Evolutionary conservation across 73 alveolate genomes (phyloP).

Genomic region (Breviolum minutum): DNA sequence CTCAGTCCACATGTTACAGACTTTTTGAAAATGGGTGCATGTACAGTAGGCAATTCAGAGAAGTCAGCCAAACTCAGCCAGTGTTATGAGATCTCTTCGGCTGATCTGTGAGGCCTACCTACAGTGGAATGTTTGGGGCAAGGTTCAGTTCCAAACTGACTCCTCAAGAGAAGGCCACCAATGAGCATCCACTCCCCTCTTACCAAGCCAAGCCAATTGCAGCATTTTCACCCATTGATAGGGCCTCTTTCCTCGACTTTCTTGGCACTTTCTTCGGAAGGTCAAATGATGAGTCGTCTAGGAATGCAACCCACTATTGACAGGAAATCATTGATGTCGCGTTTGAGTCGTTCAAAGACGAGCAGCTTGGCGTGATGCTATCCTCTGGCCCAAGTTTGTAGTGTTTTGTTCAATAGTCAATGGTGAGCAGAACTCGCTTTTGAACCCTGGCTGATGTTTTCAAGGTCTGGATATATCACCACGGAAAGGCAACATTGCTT

Average conservation of each 20-base stretch:
- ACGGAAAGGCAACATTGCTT: slow-evolving; percentile 43
- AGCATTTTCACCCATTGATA: neutral
- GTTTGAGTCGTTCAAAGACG: slow-evolving; percentile 81
- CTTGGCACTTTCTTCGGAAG: neutral
- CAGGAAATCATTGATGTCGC: slow-evolving; percentile 89
- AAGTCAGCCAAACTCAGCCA: no score
- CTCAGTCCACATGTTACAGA: no score
- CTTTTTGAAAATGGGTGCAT: no score
- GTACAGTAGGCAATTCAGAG: no score
- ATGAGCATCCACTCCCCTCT: neutral
- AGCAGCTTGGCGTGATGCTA: slow-evolving; percentile 5
- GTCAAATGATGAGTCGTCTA: neutral
- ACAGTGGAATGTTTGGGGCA: slow-evolving; percentile 86
- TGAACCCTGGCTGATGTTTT: neutral
- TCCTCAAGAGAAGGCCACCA: slow-evolving; percentile 68
- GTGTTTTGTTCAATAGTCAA: neutral
- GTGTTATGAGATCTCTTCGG: no score
- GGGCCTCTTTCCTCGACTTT: neutral
- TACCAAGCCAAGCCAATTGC: neutral
- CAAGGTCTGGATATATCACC: slow-evolving; percentile 84
- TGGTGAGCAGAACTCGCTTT: neutral
- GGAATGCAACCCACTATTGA: neutral
- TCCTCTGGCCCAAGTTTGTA: neutral
- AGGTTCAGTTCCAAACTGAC: slow-evolving; percentile 83
- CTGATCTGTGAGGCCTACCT: slow-evolving; percentile 21